A percentile compares a stretch with the other conserved stretches of the same genome.
These are phyloP conservation scores for Phylloporus scabripes DNA, from an alignment of 768 basidiomycete genomes.

Conservation along the genomic window DNA sequence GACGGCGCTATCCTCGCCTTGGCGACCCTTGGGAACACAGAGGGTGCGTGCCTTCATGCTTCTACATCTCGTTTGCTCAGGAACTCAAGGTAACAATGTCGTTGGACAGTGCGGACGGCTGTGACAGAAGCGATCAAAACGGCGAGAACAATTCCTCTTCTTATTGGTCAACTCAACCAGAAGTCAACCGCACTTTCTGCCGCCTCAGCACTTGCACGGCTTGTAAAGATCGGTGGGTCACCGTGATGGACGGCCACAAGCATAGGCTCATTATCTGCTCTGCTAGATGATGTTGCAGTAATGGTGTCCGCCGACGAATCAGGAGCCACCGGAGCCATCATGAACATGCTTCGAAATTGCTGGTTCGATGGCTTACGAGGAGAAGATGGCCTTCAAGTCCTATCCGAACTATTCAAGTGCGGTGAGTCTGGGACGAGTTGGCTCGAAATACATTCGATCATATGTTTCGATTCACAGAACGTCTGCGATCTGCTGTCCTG, in stretches of 20 bases:
- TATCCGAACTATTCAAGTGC: conserved; percentile 15
- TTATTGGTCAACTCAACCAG: conserved; percentile 13
- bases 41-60: neutral
- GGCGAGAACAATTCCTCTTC: conserved; percentile 10
- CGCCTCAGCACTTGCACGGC: conserved; percentile 13
- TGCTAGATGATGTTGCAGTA: conserved; percentile 15
- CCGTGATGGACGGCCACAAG: neutral
- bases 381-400: conserved; percentile 23
- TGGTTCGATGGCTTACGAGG: conserved; percentile 27
- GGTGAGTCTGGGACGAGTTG: conserved; percentile 10
- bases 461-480: conserved; percentile 5
- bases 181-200: conserved; percentile 19
- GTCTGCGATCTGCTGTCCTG: conserved; percentile 13
- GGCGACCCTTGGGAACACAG: conserved; percentile 10
- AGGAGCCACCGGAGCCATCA: conserved; percentile 4
- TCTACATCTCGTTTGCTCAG: neutral
- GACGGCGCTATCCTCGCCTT: conserved; percentile 18
- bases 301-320: conserved; percentile 4
- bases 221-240: conserved; percentile 18
- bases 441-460: neutral
- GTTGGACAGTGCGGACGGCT: neutral
- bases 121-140: conserved; percentile 14
- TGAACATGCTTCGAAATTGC: conserved; percentile 21
- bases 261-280: neutral
- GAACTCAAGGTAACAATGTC: neutral